These are phyloP conservation scores for Phytophthora lateralis DNA, from an alignment of 352 stramenopile genomes.

Conservation along the genomic window DNA sequence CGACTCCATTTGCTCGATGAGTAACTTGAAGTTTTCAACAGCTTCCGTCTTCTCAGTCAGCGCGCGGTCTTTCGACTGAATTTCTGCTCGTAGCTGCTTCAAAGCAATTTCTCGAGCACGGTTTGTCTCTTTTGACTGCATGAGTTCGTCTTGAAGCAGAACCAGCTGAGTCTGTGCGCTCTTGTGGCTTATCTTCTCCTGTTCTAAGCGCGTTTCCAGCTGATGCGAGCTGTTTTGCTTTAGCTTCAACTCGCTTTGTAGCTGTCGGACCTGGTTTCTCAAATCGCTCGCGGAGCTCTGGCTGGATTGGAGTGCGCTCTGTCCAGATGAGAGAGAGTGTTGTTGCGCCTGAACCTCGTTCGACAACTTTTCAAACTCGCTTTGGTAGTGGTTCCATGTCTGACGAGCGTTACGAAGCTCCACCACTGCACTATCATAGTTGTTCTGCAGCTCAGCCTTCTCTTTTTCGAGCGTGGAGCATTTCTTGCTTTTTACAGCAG, in stretches of 20 bases:
- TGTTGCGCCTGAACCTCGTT: conserved; percentile 67
- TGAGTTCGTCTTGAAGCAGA: conserved; percentile 62
- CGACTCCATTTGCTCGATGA: conserved; percentile 85
- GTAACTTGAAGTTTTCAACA: conserved; percentile 69
- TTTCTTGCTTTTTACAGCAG: conserved; percentile 36
- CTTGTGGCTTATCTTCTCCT: conserved; percentile 65
- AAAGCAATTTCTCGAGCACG: conserved; percentile 58
- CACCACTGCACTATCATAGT: conserved; percentile 54
- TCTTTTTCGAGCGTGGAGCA: conserved; percentile 56
- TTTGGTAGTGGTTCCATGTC: conserved; percentile 70
- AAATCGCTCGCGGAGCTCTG: conserved; percentile 63
- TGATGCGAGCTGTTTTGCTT: conserved; percentile 58
- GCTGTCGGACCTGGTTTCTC: conserved; percentile 60
- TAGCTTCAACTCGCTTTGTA: conserved; percentile 68
- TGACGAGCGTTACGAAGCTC: conserved; percentile 70
- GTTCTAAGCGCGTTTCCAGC: conserved; percentile 66
- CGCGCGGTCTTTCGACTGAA: conserved; percentile 56
- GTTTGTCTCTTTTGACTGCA: conserved; percentile 59
- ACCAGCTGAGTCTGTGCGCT: conserved; percentile 60
- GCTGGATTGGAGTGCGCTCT: conserved; percentile 60
- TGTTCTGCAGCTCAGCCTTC: conserved; percentile 51
- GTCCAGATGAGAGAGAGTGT: conserved; percentile 58
- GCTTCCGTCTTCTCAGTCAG: conserved; percentile 72
- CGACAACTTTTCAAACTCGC: conserved; percentile 75
- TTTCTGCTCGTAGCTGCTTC: conserved; percentile 62